Evolutionary conservation across 1,139 yeast species (phyloP), one percentile per base, ranked within the genome.

Genomic region (Kodamaea sp.): DNA sequence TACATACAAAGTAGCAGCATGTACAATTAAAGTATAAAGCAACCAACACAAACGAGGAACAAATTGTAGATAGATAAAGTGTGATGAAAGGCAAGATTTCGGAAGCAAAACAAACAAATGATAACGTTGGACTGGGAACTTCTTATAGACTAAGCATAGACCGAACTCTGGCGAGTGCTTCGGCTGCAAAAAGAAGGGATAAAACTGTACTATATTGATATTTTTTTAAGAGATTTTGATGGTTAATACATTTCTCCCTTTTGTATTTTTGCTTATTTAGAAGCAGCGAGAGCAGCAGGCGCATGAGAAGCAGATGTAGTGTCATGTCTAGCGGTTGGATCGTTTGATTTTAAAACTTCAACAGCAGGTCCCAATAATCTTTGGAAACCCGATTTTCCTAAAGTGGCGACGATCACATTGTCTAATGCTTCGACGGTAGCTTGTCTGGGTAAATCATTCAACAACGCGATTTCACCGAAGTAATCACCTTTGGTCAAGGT

Each of bases 291-390:
- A 3, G 28, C n/a, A 4, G 22, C 28, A 25, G 28, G 14, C 11
- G 28, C 7, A 15, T 26, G 15, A 10, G 24, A 11, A 7, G 13
- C 18, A 12, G 11, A 10, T 11, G 22, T 11, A 15, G 15, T 22
- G 15, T 12, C 9, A n/a, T 29, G 25, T 15, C 34, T 16, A 13
- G 46, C 48, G 8, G 90, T 83, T 34, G 96, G 96, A 57, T 86
- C 96, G 54, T 84, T 88, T 43, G 81, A 70, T 62, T 83, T 84
- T 58, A 88, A 73, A 19, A 84, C 86, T 37, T 78, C 85, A 15
- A 89, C 95, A 1, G 87, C 96, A 23, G 96, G 96, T 2, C 98
- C 98, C 47, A 92, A 74, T 48, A 92, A 73, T 61, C 97, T 78
- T 61, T 89, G 92, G 70, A 92, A 92, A 0, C 97, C 98, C 40